Percentiles rank a stretch among this genome's conserved stretches.
Evolutionary conservation across 1,284 basidiomycete species (phyloP).

Genomic region (Apiotrichum mycotoxinovorans): DNA sequence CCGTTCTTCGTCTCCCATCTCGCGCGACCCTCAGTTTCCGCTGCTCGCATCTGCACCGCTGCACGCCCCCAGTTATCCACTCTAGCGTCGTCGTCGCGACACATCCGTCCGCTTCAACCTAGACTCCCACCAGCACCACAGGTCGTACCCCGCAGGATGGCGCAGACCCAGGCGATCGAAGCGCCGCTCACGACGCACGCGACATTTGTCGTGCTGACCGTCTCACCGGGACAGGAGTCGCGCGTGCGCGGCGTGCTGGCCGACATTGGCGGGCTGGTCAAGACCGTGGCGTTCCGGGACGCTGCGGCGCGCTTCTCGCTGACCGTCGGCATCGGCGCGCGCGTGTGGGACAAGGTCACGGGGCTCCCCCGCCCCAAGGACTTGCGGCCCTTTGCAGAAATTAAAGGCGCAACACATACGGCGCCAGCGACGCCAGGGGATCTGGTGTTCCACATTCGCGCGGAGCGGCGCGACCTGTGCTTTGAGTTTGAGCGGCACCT

Average conservation of each 20-base stretch:
- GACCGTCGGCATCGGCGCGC: constrained; percentile 16
- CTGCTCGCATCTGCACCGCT: no score
- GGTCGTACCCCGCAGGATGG: background rate
- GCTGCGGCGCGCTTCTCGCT: constrained; percentile 2
- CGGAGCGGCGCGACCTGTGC: constrained; percentile 16
- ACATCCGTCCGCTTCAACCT: background rate
- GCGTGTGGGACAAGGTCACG: constrained; percentile 14
- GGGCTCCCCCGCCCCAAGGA: constrained; percentile 11
- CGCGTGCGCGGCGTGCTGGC: constrained; percentile 5
- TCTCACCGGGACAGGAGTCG: background rate
- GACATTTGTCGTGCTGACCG: constrained; percentile 28
- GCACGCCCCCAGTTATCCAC: background rate
- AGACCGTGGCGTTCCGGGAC: constrained; percentile 17
- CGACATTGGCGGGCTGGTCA: constrained; percentile 3
- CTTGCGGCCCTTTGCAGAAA: constrained; percentile 13
- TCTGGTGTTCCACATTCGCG: constrained; percentile 18
- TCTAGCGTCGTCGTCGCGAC: background rate
- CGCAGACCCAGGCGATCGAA: constrained; percentile 9
- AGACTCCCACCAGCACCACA: background rate
- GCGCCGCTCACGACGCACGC: constrained; percentile 13
- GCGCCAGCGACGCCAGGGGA: constrained; percentile 17
- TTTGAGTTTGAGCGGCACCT: constrained; percentile 19
- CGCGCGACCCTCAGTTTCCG: no score
- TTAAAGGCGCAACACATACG: constrained; percentile 12
- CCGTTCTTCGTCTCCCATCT: no score